Conservation (phyloP, 2,329 filamentous ascomycete genomes). For the Fusarium armeniacum region DNA sequence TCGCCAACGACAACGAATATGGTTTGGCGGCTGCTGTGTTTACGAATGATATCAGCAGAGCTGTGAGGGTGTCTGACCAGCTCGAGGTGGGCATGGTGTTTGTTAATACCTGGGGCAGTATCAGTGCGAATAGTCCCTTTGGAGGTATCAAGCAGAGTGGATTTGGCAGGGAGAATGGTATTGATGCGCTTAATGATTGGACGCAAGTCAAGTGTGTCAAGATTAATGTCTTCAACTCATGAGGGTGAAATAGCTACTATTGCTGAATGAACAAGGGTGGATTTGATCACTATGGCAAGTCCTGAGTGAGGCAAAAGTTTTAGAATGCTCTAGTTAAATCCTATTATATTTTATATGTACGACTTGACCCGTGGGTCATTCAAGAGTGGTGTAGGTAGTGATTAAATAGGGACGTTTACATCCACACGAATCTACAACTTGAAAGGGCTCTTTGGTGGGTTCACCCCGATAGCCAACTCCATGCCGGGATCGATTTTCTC, state of each 20-base stretch:
- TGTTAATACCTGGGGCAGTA: slow-evolving; percentile 61
- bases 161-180: slow-evolving; percentile 52
- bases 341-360: background rate
- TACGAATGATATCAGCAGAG: slow-evolving; percentile 61
- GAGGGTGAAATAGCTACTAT: background rate
- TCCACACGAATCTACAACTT: background rate
- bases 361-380: background rate
- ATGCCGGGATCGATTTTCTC: slow-evolving; percentile 64
- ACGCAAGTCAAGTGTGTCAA: slow-evolving; percentile 51
- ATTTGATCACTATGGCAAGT: background rate
- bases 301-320: background rate
- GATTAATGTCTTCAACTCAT: slow-evolving; percentile 37
- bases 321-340: background rate
- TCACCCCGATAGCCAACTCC: slow-evolving; percentile 51
- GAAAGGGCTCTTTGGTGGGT: slow-evolving; percentile 33
- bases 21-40: slow-evolving; percentile 58
- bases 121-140: slow-evolving; percentile 51
- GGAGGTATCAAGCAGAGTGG: slow-evolving; percentile 55
- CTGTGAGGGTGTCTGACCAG: slow-evolving; percentile 35
- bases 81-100: slow-evolving; percentile 77
- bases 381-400: background rate
- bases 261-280: rapidly evolving
- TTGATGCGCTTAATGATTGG: slow-evolving; percentile 53
- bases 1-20: slow-evolving; percentile 26
- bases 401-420: background rate